Evolutionary conservation across 2,329 filamentous ascomycete genomes (phyloP), one percentile per base, ranked within the genome.

Genomic region (Emergomyces pasteurianus): DNA sequence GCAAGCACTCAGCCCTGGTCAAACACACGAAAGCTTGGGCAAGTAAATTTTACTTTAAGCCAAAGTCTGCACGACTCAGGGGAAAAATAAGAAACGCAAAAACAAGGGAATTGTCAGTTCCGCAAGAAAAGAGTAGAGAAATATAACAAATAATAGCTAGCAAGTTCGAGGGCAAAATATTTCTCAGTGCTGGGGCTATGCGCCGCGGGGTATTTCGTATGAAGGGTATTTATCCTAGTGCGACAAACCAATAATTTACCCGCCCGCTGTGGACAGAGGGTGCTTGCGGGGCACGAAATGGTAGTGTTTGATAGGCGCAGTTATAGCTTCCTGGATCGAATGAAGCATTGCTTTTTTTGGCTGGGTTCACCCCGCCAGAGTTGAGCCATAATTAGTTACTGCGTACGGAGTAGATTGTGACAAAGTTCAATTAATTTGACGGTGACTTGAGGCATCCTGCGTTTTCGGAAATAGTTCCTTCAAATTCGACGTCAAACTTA

Each of bases 121-220:
- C 18, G 5, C 34, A 40, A 10, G 34, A 23, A 23, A 31, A 31
- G 23, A 34, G n/a, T 8, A 40, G 26, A 49, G 43, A 38, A 59
- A 31, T 8, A 31, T 28, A 49, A 16, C 21, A 52, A 28, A 50
- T 52, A 52, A 59, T 3, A 50, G n/a, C 16, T 16, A 31, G 26
- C n/a, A 36, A 46, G 16, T 42, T 50, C 31, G 21, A 58, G 26
- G 28, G 9, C 34, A 59, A 28, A 42, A 54, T 57, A 34, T 31
- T 21, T 28, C 7, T 31, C 54, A 16, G 9, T 21, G 23, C 38
- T 34, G 55, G 23, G 55, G 55, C 55, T 57, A 23, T 42, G 54
- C 38, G 40, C 55, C 26, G 55, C 55, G 55, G 55, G 55, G 55
- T 57, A 56, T 56, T 28, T 56, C 36, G 38, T 56, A 56, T 43